Base-by-base conservation (phyloP, 2,329 filamentous ascomycete species). In the Biscogniauxia mediterranea region DNA sequence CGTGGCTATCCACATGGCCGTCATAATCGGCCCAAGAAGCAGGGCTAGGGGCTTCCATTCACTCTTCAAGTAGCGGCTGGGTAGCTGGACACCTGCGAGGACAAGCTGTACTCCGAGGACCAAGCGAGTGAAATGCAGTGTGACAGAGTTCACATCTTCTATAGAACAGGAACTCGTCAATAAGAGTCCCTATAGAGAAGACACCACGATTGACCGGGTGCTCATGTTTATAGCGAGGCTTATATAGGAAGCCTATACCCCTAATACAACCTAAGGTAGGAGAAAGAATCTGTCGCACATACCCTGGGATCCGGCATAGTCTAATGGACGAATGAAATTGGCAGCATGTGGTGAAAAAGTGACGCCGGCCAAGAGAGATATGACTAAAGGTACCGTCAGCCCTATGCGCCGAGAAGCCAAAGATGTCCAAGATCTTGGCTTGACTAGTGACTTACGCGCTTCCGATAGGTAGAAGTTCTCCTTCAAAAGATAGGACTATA, bases 401-500 rank as follows among this genome's bases (percentile, higher is more conserved):
- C 49, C 42, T 57, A 38, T 17, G 50, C 52, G 20, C 50, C 21
- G 17, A 46, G 28, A 54, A 54, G 5, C 2, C 51, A 2, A 52
- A 15, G 17, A 19, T 6, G 26, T 3, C n/a, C 2, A 32, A 21
- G 23, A 26, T 19, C 26, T 32, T 32, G 25, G 20, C 52, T 54
- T 13, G 25, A 1, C 6, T 3, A 8, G 15, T 21, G 20, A 85
- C 90, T 74, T 80, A 94, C 92, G 80, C 57, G 93, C 91, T 83
- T 97, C 93, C 1, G 92, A 96, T 0, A 97, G 83, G 74, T 97
- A 97, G 73, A 91, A 94, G 61, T 87, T 89, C 78, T 97, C 93
- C 73, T 97, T 97, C 72, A 91, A 83, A 19, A 97, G 83, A 72
- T 93, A 96, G 0, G 92, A 97, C 0, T 32, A 32, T 32, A 32